These are phyloP conservation scores for Beta lomatogona DNA, from an alignment of 179 eudicot species.

Conservation along the genomic window DNA sequence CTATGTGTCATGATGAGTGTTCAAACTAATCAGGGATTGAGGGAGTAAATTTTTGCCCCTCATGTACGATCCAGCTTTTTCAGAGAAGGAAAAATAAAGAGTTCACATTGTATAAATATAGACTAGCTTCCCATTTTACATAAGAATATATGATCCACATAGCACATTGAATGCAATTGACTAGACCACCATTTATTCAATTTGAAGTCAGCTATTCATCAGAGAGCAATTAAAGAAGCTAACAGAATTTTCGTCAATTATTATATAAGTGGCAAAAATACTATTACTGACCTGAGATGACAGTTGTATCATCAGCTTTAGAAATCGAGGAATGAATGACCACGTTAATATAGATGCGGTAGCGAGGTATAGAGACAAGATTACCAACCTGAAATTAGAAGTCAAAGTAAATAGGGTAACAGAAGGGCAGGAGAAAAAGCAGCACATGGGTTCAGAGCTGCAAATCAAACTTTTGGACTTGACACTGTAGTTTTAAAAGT, in stretches of 20 bases:
- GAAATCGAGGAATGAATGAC: constrained; percentile 90
- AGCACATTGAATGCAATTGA: background rate
- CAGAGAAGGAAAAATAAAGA: too few relatives aligned
- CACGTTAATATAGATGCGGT: constrained; percentile 76
- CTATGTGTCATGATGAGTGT: too few relatives aligned
- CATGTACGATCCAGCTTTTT: too few relatives aligned
- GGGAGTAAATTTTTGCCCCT: too few relatives aligned
- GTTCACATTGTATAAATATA: too few relatives aligned
- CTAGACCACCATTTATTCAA: background rate
- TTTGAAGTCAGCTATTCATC: background rate
- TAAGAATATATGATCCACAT: background rate
- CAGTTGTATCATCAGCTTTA: constrained; percentile 90
- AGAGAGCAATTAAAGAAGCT: background rate
- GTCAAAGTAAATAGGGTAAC: constrained; percentile 12
- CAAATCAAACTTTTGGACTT: background rate
- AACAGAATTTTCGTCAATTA: background rate
- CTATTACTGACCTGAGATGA: constrained; percentile 79
- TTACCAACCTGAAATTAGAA: constrained; percentile 63
- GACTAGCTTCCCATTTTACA: background rate
- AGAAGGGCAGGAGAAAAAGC: background rate
- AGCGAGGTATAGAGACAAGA: constrained; percentile 67
- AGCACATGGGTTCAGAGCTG: background rate
- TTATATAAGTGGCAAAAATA: background rate
- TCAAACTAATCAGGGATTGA: too few relatives aligned
- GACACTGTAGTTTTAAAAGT: constrained; percentile 2